Evolutionary conservation across 2,329 filamentous ascomycete genomes (phyloP).

Genomic region (Calonectria hongkongensis): DNA sequence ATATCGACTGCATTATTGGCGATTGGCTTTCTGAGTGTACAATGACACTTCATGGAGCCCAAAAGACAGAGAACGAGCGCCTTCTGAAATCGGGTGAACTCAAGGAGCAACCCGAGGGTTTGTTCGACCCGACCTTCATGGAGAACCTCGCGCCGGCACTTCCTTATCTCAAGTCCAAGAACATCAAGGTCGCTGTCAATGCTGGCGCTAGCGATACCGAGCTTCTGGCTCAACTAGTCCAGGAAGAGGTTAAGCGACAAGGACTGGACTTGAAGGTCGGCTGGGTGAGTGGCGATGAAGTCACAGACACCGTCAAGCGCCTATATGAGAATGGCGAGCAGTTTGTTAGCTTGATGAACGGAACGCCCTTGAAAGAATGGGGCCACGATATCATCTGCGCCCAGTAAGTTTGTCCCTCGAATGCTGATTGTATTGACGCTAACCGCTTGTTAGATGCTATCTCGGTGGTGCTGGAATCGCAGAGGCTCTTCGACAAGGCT

Average conservation of each 20-base stretch:
- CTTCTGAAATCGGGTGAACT: slow-evolving; percentile 49
- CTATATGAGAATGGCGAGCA: slow-evolving; percentile 47
- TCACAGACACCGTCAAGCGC: slow-evolving; percentile 52
- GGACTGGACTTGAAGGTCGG: slow-evolving; percentile 59
- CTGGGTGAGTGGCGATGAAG: slow-evolving; percentile 62
- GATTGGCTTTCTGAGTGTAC: slow-evolving; percentile 59
- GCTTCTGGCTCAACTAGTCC: slow-evolving; percentile 52
- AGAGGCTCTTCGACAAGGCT: slow-evolving; percentile 61
- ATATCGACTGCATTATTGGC: slow-evolving; percentile 57
- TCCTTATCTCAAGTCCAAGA: slow-evolving; percentile 56
- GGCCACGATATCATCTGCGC: slow-evolving; percentile 48
- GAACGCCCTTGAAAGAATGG: slow-evolving; percentile 51
- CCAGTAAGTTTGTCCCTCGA: slow-evolving; percentile 32
- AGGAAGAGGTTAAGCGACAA: slow-evolving; percentile 54
- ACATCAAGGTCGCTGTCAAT: slow-evolving; percentile 62
- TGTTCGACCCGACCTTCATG: slow-evolving; percentile 60
- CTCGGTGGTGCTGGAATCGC: slow-evolving; percentile 65
- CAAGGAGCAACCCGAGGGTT: slow-evolving; percentile 55
- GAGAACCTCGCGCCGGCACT: slow-evolving; percentile 54
- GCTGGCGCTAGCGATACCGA: slow-evolving; percentile 61
- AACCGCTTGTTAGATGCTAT: slow-evolving; percentile 48
- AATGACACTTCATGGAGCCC: slow-evolving; percentile 57
- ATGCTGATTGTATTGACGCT: background rate
- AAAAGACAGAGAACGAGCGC: slow-evolving; percentile 52
- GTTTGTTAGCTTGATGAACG: slow-evolving; percentile 53